These are phyloP conservation scores for Cordyceps cicadae DNA, from an alignment of 2,329 filamentous ascomycete species.

Conservation along the genomic window DNA sequence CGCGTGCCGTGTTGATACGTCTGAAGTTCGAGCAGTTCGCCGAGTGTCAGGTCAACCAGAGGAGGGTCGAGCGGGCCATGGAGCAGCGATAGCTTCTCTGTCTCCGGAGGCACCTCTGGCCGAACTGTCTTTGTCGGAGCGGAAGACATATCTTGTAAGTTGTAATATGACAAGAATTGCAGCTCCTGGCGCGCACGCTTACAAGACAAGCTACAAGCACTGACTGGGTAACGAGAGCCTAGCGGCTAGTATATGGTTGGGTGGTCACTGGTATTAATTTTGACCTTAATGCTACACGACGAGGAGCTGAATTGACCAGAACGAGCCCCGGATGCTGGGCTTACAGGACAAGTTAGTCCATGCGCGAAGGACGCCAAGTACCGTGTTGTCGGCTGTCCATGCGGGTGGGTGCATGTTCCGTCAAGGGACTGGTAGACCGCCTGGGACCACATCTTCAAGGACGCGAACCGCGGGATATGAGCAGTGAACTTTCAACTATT, in stretches of 20 bases:
- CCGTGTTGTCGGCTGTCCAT: not conserved
- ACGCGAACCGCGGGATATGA: not conserved
- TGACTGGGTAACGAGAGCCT: not conserved
- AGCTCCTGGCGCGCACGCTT: not conserved
- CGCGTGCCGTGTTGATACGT: constrained; percentile 54
- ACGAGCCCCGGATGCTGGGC: not conserved
- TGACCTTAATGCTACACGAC: not conserved
- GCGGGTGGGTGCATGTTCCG: not conserved
- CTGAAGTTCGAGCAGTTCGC: constrained; percentile 65
- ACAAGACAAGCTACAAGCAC: not conserved
- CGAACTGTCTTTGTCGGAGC: constrained; percentile 20
- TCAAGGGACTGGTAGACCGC: not conserved
- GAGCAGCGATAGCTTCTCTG: constrained; percentile 48
- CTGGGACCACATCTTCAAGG: not conserved
- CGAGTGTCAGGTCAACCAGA: constrained; percentile 62
- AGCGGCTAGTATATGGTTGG: not conserved
- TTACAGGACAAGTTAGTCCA: not conserved
- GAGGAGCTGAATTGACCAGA: not conserved
- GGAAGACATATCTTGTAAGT: not conserved
- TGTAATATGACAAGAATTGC: not conserved
- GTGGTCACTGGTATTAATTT: not conserved
- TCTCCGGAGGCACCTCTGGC: constrained; percentile 22
- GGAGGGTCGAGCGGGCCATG: constrained; percentile 61
- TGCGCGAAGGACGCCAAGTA: not conserved
- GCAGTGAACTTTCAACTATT: not conserved